These are phyloP conservation scores for Elymus sibiricus DNA, from an alignment of 176 grass and related monocot species.

Conservation along the genomic window DNA sequence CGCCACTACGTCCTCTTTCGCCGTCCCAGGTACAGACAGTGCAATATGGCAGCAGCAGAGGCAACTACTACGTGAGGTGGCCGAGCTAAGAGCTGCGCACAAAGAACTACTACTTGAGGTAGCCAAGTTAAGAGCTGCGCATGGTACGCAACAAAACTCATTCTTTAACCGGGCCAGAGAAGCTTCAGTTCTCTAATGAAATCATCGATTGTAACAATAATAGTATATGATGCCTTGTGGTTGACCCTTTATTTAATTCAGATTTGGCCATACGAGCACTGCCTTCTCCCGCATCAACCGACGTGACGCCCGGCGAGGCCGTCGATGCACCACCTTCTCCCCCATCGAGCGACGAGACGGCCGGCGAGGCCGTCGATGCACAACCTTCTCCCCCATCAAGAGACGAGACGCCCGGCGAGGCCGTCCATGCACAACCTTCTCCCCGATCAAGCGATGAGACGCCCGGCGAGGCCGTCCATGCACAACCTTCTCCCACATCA, in stretches of 20 bases:
- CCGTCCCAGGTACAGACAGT: conserved; percentile 22
- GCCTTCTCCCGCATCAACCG: neutral
- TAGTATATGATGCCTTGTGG: neutral
- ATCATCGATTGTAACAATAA: conserved; percentile 7
- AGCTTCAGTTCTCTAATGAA: neutral
- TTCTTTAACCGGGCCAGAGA: neutral
- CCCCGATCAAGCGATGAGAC: too few species aligned
- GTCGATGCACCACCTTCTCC: neutral
- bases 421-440: neutral
- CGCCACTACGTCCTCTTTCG: neutral
- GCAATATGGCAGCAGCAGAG: neutral
- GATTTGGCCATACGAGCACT: neutral
- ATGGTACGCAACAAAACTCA: neutral
- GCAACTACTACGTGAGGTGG: neutral
- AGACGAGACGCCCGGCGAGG: neutral
- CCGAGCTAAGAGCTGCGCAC: neutral
- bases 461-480: too few species aligned
- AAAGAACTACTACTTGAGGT: neutral
- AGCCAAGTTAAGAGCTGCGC: neutral
- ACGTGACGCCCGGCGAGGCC: neutral
- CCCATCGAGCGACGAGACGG: neutral
- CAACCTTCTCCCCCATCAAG: too few species aligned
- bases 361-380: too few species aligned
- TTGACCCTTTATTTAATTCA: conserved; percentile 7
- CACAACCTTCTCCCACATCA: neutral